Base-by-base conservation (phyloP, 805 yeast species). In the Ogataea trehalophila region DNA sequence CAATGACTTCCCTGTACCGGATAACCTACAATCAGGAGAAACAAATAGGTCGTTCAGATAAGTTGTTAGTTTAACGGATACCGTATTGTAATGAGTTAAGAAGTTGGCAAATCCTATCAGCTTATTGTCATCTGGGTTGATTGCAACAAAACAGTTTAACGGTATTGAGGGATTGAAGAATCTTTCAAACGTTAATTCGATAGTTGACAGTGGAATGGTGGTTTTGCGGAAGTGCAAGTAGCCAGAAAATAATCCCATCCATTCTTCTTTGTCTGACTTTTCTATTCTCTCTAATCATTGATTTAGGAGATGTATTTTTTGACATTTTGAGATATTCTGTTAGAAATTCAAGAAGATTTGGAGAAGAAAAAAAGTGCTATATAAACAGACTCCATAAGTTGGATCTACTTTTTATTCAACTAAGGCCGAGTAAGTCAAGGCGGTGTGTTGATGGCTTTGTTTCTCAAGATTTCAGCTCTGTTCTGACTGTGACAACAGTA, bases 1-100 rank as follows among this genome's bases (percentile, higher is more conserved):
- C 47, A 78, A 62, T 43, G 65, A 62, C 37, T 78, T 62, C 11
- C 82, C 83, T 16, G 67, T 65, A 6, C 81, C 81, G 9, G 63
- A 54, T 37, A 70, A 62, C 52, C 82, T 61, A 41, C 56, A 53
- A 1, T 57, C 51, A 20, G 60, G 61, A 39, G 61, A 58, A n/a
- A 77, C 83, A 56, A 66, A 78, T 47, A 78, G 61, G 58, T 78
- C 82, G 50, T 75, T 75, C 47, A 78, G 61, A 47, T 74, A 76
- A 35, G 76, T 59, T 15, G 72, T 60, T 50, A 75, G 71, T 29
- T 67, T 66, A 31, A 68, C 51, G 16, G 72, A 64, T 80, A 80
- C 76, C 9, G 81, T 77, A 43, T 72, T 63, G 45, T 72, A 55
- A 54, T 78, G 81, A 39, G 68, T 67, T 46, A 76, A 60, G 55